phyloP scores from a whole-genome alignment of 306 rosid species.

The Neltuma alba region DNA sequence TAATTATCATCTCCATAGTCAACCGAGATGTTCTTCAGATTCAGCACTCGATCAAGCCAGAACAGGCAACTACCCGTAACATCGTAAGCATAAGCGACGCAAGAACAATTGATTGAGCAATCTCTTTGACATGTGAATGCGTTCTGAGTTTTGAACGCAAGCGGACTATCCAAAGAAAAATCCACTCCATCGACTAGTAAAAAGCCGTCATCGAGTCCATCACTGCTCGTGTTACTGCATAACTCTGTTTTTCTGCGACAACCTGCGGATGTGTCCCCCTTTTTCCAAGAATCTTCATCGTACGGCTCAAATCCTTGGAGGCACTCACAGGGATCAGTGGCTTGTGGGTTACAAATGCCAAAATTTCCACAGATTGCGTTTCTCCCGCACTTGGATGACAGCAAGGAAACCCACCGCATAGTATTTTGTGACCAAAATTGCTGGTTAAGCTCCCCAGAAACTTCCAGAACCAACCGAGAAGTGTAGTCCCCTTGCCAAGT shows the following conservation, averaged over 20 bases:
- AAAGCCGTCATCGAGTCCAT: neutral
- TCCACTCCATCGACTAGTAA: neutral
- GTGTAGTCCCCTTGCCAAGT: neutral
- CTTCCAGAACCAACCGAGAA: conserved; percentile 26
- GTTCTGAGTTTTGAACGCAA: neutral
- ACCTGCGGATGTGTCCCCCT: neutral
- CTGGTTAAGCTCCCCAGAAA: conserved; percentile 34
- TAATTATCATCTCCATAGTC: neutral
- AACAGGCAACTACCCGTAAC: neutral
- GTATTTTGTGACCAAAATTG: neutral
- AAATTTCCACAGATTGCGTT: neutral
- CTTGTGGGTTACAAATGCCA: conserved; percentile 12
- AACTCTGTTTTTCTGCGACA: conserved; percentile 19
- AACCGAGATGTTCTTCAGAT: neutral
- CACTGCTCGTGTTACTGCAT: neutral
- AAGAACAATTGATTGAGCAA: neutral
- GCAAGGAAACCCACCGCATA: neutral
- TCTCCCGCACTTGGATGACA: conserved; percentile 22
- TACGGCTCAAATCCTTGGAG: conserved; percentile 4
- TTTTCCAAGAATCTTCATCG: conserved; percentile 1
- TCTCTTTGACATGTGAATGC: neutral
- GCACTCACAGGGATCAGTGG: conserved; percentile 1
- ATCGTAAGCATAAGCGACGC: conserved; percentile 20
- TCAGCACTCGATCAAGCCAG: neutral
- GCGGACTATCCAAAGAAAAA: neutral